These are phyloP conservation scores for Flaveria bidentis DNA, from an alignment of 129 eudicot genomes.

Conservation along the genomic window DNA sequence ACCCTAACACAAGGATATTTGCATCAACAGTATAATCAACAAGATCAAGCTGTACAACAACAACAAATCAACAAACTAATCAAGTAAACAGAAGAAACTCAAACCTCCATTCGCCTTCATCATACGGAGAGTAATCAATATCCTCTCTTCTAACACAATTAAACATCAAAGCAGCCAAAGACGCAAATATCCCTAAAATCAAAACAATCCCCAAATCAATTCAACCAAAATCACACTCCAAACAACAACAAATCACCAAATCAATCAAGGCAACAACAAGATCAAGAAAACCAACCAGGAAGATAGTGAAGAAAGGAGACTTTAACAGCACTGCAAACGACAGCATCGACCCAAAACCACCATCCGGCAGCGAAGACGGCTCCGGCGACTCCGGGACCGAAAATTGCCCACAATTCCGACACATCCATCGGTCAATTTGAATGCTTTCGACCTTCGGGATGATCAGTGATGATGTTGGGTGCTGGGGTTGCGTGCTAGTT, in stretches of 20 bases:
- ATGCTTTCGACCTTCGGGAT: background rate
- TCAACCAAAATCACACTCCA: background rate
- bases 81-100: background rate
- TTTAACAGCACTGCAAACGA: slow-evolving; percentile 77
- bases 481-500: slow-evolving; percentile 19
- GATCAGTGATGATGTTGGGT: slow-evolving; percentile 14
- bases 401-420: slow-evolving; percentile 72
- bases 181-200: slow-evolving; percentile 81
- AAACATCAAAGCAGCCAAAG: slow-evolving; percentile 97
- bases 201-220: background rate
- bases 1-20: background rate
- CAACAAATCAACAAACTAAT: background rate
- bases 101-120: slow-evolving; percentile 99
- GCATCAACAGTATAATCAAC: too few relatives aligned
- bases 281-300: slow-evolving; percentile 50
- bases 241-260: background rate
- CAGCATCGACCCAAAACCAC: slow-evolving; percentile 99
- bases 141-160: slow-evolving; percentile 92
- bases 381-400: slow-evolving; percentile 90
- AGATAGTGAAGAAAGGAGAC: slow-evolving; percentile 92
- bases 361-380: slow-evolving; percentile 96
- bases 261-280: background rate
- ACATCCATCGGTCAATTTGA: slow-evolving; percentile 52
- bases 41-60: background rate
- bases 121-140: slow-evolving; percentile 93